Evolutionary conservation across 108 stramenopile genomes (phyloP).

Genomic region (Nannochloropsis oceanica): DNA sequence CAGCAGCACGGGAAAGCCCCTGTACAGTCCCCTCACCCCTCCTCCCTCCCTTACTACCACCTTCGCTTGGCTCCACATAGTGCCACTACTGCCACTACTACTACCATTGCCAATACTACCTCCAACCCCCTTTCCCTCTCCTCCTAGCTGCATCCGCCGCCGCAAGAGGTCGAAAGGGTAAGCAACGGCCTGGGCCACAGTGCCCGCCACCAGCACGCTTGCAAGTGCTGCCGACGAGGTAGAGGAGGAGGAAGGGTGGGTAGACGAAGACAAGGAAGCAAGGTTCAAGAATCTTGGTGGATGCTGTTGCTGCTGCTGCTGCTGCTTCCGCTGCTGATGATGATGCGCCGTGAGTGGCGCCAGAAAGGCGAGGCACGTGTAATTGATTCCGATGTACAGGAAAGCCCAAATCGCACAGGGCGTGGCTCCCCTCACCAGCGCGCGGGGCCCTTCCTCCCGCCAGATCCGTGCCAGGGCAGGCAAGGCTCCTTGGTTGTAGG

Average conservation of each 20-base stretch:
- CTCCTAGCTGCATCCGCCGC: neutral
- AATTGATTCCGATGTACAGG: neutral
- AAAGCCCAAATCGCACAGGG: neutral
- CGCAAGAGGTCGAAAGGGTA: neutral
- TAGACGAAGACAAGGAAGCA: neutral
- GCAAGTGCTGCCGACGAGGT: neutral
- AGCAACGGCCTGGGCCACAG: neutral
- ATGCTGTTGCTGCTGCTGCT: too few relatives aligned
- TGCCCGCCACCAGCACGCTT: neutral
- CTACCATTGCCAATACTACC: neutral
- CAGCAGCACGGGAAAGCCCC: neutral
- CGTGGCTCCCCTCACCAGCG: neutral
- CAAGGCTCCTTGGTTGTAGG: neutral
- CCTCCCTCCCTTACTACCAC: neutral
- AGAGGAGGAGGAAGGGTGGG: neutral
- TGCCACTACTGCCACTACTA: neutral
- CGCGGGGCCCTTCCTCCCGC: neutral
- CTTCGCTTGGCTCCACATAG: neutral
- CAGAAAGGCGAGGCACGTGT: neutral
- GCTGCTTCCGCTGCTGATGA: neutral
- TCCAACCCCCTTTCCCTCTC: neutral
- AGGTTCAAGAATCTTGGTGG: neutral
- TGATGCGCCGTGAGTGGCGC: neutral
- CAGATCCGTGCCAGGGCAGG: neutral
- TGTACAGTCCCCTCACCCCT: neutral